These are phyloP conservation scores for Cyberlindnera xylosilytica DNA, from an alignment of 805 yeast species.

Conservation along the genomic window DNA sequence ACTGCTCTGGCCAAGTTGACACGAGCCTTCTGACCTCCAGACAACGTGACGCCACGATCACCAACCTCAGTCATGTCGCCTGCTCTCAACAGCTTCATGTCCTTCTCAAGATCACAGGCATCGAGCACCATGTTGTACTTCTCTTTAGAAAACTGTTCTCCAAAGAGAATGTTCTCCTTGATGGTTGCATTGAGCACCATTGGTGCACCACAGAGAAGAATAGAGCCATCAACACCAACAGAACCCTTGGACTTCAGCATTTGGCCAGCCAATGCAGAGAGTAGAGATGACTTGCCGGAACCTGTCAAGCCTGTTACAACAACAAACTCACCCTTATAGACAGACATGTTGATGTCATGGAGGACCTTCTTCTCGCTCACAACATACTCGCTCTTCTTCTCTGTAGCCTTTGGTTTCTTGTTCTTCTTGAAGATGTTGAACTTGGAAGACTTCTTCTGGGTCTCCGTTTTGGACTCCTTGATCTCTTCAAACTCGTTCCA, in stretches of 20 bases:
- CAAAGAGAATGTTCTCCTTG: constrained; percentile 69
- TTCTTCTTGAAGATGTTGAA: not conserved
- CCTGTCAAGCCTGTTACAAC: constrained; percentile 81
- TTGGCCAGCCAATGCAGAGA: constrained; percentile 64
- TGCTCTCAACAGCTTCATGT: constrained; percentile 60
- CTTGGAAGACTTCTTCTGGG: not conserved
- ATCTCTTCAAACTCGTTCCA: constrained; percentile 50
- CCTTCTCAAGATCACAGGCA: constrained; percentile 62
- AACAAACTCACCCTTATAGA: constrained; percentile 65
- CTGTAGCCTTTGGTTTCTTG: too few species aligned
- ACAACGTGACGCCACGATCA: constrained; percentile 76
- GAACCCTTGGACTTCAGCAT: constrained; percentile 44
- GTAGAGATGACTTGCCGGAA: constrained; percentile 71
- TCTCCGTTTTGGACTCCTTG: not conserved
- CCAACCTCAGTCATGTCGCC: constrained; percentile 81
- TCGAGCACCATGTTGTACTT: constrained; percentile 52
- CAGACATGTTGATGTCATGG: constrained; percentile 44
- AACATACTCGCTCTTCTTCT: too few species aligned
- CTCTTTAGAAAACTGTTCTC: constrained; percentile 46
- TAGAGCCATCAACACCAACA: constrained; percentile 53
- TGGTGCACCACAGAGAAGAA: constrained; percentile 57
- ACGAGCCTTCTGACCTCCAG: constrained; percentile 72
- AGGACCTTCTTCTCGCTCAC: constrained; percentile 23
- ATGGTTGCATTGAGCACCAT: constrained; percentile 84
- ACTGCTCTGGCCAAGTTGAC: constrained; percentile 66